Evolutionary conservation across 2,329 filamentous ascomycete genomes (phyloP), one percentile per base, ranked within the genome.

Genomic region (Diaporthe destruens): DNA sequence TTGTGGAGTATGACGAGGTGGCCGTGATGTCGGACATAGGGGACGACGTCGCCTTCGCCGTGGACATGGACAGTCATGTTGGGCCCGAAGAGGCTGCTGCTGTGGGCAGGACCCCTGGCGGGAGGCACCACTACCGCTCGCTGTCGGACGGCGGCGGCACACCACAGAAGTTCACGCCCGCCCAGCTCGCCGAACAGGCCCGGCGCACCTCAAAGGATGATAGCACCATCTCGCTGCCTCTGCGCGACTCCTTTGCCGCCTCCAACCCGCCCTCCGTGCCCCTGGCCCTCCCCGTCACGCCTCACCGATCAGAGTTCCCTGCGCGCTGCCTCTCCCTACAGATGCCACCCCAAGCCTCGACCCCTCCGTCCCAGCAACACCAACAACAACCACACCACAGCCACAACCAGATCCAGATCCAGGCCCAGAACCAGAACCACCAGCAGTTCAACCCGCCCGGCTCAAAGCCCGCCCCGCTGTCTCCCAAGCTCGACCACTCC

Each of bases 401-500:
- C 83, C 86, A 75, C 81, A 75, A 81, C 78, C 54, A 83, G 0
- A 47, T 53, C 4, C 61, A 66, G 2, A 32, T 53, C 65, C 87
- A 77, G 83, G 86, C 74, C 82, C 75, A 81, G 78, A 51, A 83
- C 0, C 44, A 66, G 7, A 32, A 66, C n/a, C 47, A 59, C 65
- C 87, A 77, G 84, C 86, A 75, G 82, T 85, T 74, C 42, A 44
- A 44, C 36, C 42, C 53, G 7, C 23, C 68, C 20, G 84, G 86
- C 68, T 83, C 86, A 75, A 91, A 88, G 78, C 85, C 91, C n/a
- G 84, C 84, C 34, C 94, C 95, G 77, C 87, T 96, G 73, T 97
- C 94, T 2, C 95, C 95, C 20, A 95, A 97, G 81, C 89, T 96
- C 75, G 95, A 98, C 81, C 89, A 93, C 71, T 92, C 92, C 25